Evolutionary conservation across 179 eudicot species (phyloP), one percentile per base, ranked within the genome.

Genomic region (Pouteria campechiana): DNA sequence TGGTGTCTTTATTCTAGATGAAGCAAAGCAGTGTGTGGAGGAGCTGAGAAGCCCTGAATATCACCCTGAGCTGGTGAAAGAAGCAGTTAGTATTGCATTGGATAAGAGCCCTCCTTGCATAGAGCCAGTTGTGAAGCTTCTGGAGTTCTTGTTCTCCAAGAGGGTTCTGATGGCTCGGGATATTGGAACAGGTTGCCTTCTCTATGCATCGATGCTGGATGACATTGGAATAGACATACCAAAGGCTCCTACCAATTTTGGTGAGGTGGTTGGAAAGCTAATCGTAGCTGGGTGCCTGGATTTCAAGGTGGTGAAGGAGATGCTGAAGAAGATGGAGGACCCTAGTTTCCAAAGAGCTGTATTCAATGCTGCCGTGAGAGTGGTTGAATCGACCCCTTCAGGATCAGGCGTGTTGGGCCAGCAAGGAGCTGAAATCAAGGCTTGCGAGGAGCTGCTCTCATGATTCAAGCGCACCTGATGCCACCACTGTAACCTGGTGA

Each of bases 211-310:
- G 0, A 49, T 67, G 61, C 48, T 92, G 48, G 88, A 86, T 37
- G 99, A 86, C 57, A 69, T 87, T 20, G 93, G 67, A 24, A 73
- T 92, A 25, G 99, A 92, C 59, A 64, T 87, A 13, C 99, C 99
- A 7, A 92, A 74, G 66, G 96, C 96, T 13, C 96, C 96, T 1
- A 68, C 59, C 9, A 70, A 68, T 57, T 92, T 86, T 39, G 99
- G 96, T 6, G 96, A 79, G 73, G 63, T 86, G 20, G 45, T 83
- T 37, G 96, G 93, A 33, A 59, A 44, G 17, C 59, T 88, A 17
- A 48, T 88, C 15, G 54, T 78, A 70, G 68, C 61, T 1, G 82
- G 84, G 13, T 73, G 46, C 21, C 36, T 83, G 61, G 65, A 61
- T 62, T 93, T 88, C 44, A 65, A 60, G 61, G 68, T 66, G 21